Conservation (phyloP, 2,329 filamentous ascomycete genomes). For the Penicillium sp. region DNA sequence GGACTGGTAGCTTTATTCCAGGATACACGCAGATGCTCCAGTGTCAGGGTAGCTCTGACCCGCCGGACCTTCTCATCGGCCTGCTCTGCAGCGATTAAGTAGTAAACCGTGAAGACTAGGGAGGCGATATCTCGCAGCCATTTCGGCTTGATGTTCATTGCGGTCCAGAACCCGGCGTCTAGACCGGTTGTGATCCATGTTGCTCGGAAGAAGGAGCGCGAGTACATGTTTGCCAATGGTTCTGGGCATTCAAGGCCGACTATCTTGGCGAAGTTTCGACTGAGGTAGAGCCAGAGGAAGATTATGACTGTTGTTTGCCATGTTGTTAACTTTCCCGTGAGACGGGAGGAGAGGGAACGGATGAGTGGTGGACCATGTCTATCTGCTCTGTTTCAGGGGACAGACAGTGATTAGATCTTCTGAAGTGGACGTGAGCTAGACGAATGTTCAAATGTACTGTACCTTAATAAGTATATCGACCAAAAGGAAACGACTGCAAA, state of each 20-base stretch:
- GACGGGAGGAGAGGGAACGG: slow-evolving; percentile 65
- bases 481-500: slow-evolving; percentile 88
- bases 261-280: slow-evolving; percentile 89
- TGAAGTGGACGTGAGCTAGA: not conserved
- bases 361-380: slow-evolving; percentile 81
- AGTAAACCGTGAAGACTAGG: slow-evolving; percentile 82
- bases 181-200: slow-evolving; percentile 95
- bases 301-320: slow-evolving; percentile 89
- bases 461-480: slow-evolving; percentile 78
- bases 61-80: slow-evolving; percentile 96
- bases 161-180: slow-evolving; percentile 97
- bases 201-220: slow-evolving; percentile 84
- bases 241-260: slow-evolving; percentile 88
- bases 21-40: slow-evolving; percentile 84
- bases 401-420: not conserved
- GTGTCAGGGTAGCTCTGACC: slow-evolving; percentile 77
- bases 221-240: slow-evolving; percentile 90
- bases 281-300: slow-evolving; percentile 84
- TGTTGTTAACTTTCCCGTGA: slow-evolving; percentile 69
- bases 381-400: slow-evolving; percentile 60
- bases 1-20: slow-evolving; percentile 96
- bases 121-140: slow-evolving; percentile 79
- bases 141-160: slow-evolving; percentile 81
- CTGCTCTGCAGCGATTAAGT: slow-evolving; percentile 85
- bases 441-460: slow-evolving; percentile 30